These are phyloP conservation scores for Phytophthora syringae DNA, from an alignment of 352 stramenopile species.

Conservation along the genomic window DNA sequence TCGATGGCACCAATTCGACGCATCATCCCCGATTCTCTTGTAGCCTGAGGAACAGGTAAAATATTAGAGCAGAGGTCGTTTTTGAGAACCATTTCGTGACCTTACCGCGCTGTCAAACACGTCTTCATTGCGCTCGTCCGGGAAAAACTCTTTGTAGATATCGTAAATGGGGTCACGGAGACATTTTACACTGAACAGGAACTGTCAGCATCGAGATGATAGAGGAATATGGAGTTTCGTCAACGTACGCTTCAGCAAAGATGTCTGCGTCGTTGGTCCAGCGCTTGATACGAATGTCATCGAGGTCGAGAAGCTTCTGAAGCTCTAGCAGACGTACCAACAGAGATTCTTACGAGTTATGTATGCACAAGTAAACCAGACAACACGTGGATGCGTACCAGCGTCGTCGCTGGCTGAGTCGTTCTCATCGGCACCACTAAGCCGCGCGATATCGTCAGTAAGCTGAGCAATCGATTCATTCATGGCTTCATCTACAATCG, in stretches of 20 bases:
- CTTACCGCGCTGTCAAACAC: slow-evolving; percentile 51
- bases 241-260: slow-evolving; percentile 57
- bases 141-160: slow-evolving; percentile 58
- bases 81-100: background rate
- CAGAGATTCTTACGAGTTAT: background rate
- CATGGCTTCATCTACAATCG: slow-evolving; percentile 46
- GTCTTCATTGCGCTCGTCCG: slow-evolving; percentile 45
- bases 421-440: slow-evolving; percentile 56
- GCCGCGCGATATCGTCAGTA: slow-evolving; percentile 57
- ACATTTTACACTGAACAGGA: slow-evolving; percentile 42
- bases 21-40: slow-evolving; percentile 33
- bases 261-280: slow-evolving; percentile 53
- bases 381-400: slow-evolving; percentile 28
- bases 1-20: slow-evolving; percentile 64
- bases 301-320: slow-evolving; percentile 51
- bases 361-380: background rate
- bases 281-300: slow-evolving; percentile 55
- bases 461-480: slow-evolving; percentile 56
- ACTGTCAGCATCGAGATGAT: background rate
- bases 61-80: background rate
- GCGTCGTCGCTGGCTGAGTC: slow-evolving; percentile 29
- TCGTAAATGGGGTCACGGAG: slow-evolving; percentile 65
- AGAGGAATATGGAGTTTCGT: background rate
- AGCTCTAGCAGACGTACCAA: slow-evolving; percentile 40
- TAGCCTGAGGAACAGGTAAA: background rate